Evolutionary conservation across 768 basidiomycete species (phyloP), one percentile per base, ranked within the genome.

Genomic region (Porphyrellus cyaneotinctus): DNA sequence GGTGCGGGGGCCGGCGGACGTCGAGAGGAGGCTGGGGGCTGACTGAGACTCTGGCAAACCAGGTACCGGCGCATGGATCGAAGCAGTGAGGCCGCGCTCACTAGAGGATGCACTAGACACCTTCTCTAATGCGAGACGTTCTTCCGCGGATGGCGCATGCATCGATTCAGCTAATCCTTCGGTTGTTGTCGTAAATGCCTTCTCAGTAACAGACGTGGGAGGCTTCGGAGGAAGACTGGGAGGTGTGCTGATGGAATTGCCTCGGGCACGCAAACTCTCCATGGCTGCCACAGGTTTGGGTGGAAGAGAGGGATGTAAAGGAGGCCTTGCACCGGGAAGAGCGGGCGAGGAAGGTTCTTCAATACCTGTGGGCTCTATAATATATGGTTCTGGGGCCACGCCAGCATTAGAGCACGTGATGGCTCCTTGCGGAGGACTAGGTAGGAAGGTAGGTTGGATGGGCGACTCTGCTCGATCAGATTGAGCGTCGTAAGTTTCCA

Each of bases 11-110:
- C 57, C 45, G 13, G 66, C 47, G 36, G 69, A 47, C 23, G 66
- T 43, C 52, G 79, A 72, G 18, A 65, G 37, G 35, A 67, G 56
- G 32, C 46, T 63, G 35, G 69, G 61, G 11, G 75, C 71, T 22
- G 77, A 76, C 49, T 65, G 61, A 22, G 64, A 64, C 33, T 66
- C 68, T 17, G 78, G 73, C 37, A 76, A 58, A 28, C 68, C 65
- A 42, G 58, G 43, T 51, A 71, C 63, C 39, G 79, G 78, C 1
- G 83, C 83, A 61, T 85, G 80, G 20, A 84, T 83, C 2, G 84
- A 85, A 39, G 79, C 76, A 36, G 66, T 31, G 17, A 80, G 70
- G 45, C 78, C 74, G 36, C 70, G 69, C 30, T 69, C 68, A 31
- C 56, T 58, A 38, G 69, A 61, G 32, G 65, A 56, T 26, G 57